Evolutionary conservation across 2,329 filamentous ascomycete species (phyloP), one percentile per base, ranked within the genome.

Genomic region (Capronia epimyces): DNA sequence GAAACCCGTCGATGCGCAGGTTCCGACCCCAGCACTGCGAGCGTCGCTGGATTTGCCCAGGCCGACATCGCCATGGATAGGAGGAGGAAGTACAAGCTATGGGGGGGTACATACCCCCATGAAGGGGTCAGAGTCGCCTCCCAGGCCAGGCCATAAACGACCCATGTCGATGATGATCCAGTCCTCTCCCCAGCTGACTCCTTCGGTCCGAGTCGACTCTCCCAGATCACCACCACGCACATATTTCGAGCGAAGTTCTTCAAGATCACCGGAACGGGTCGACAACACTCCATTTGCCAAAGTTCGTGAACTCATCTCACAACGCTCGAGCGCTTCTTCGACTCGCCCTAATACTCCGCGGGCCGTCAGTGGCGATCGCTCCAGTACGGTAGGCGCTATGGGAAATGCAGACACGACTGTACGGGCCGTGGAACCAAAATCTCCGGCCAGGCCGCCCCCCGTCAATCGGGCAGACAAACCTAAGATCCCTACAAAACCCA

Each of bases 381-480:
- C 46, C 2, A 48, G 42, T 24, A 32, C 39, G 3, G 22, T 29
- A 9, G 39, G 43, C 13, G 12, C 41, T 1, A 22, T 36, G 16
- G 34, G 36, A 29, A 32, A 31, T 27, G 43, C 15, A 22, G 20
- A 45, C 21, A 34, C 29, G 13, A n/a, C 41, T 6, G 36, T 15
- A 24, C 40, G 46, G n/a, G 13, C 22, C 15, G 22, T 40, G 1
- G 41, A 45, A 3, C 13, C 49, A 20, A 53, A 53, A 29, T 48
- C 53, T 4, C 50, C 53, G 41, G 55, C 63, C 2, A 75, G 76
- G 3, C 66, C 75, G 9, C 87, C 87, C 8, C 85, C 86, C 1
- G 77, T 90, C 31, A 93, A 94, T 65, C 82, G 90, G 48, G 82
- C 83, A 24, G 87, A 87, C 34, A 95, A 94, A 67, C 84, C 85